Conservation (phyloP, 495 filamentous ascomycete species). For the Talaromyces thailandensis region DNA sequence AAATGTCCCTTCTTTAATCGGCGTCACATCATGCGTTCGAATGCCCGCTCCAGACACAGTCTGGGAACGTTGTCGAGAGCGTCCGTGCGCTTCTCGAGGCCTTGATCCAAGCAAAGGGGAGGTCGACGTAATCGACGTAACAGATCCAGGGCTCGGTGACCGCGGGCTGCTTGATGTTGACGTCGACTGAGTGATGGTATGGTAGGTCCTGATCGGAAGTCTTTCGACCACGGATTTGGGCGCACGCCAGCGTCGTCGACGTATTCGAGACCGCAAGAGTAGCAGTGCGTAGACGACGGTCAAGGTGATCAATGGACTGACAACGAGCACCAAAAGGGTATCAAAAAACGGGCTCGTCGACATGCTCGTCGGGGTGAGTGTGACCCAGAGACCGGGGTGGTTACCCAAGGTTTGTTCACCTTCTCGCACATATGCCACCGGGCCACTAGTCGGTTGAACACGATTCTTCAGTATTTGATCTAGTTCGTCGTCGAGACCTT, state of each 20-base stretch:
- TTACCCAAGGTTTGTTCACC: slow-evolving; percentile 19
- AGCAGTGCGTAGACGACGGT: slow-evolving; percentile 89
- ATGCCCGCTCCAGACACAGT: slow-evolving; percentile 49
- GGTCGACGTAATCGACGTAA: slow-evolving; percentile 50
- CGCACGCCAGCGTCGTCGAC: slow-evolving; percentile 85
- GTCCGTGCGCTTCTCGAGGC: slow-evolving; percentile 24
- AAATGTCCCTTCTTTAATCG: slow-evolving; percentile 40
- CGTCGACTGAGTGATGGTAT: slow-evolving; percentile 61
- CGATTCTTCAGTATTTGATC: slow-evolving; percentile 3
- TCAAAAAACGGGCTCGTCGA: slow-evolving; percentile 94
- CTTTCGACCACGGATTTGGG: slow-evolving; percentile 93
- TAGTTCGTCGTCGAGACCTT: slow-evolving; percentile 8
- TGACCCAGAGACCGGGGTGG: slow-evolving; percentile 89
- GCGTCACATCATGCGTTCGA: slow-evolving; percentile 21
- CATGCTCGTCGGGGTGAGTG: slow-evolving; percentile 81
- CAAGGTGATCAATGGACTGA: slow-evolving; percentile 85
- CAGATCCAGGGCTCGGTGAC: slow-evolving; percentile 32
- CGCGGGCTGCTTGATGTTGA: slow-evolving; percentile 42
- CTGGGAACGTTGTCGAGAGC: slow-evolving; percentile 53
- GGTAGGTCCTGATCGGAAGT: slow-evolving; percentile 91
- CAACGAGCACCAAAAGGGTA: slow-evolving; percentile 83
- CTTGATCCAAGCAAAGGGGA: slow-evolving; percentile 59
- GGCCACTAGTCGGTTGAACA: neutral
- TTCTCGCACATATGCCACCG: neutral
- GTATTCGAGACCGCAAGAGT: slow-evolving; percentile 78